Evolutionary conservation across 176 grass and related monocot species (phyloP), one percentile per base, ranked within the genome.

Genomic region (Alopecurus myosuroides): DNA sequence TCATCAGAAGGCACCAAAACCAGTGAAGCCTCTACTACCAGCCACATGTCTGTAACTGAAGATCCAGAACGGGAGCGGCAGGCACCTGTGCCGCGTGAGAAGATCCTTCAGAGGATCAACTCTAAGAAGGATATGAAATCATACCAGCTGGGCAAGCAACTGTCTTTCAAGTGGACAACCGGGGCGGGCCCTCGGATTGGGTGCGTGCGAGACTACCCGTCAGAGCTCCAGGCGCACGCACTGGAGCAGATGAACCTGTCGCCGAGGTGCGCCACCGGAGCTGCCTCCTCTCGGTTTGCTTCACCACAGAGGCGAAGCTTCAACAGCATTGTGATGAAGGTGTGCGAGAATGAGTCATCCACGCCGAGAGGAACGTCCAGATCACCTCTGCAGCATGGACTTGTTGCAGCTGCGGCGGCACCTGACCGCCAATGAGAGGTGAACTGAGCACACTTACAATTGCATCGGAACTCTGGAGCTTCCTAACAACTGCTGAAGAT

Each of bases 141-240:
- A 1, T 97, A 92, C 67, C 94, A 94, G 79, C 84, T 97, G 50
- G 94, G 94, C 13, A 94, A 91, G 83, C 89, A 94, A 50, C 82
- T 97, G 23, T 94, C 94, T 11, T 90, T 89, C 77, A 90, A 83
- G 55, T 92, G 89, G 94, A 90, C 89, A 15, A 94, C 92, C 2
- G 92, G 94, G 3, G 94, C 90, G 0, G 94, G 94, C 1, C 94
- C 94, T 49, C 76, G 94, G 10, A 97, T 97, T 63, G 94, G 92
- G 41, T 97, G 92, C 67, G 90, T 97, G 29, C 91, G 92, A 58
- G 94, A 97, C 83, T 94, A 97, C 85, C 94, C 92, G 19, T 89
- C 94, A 3, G 92, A 97, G 86, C 92, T 97, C 6, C 94, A 92
- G 67, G 55, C 90, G 44, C 90, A 85, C 41, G 92, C 94, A 31